These are phyloP conservation scores for Arabidopsis lyrata DNA, from an alignment of 441 rosid genomes.

Conservation along the genomic window DNA sequence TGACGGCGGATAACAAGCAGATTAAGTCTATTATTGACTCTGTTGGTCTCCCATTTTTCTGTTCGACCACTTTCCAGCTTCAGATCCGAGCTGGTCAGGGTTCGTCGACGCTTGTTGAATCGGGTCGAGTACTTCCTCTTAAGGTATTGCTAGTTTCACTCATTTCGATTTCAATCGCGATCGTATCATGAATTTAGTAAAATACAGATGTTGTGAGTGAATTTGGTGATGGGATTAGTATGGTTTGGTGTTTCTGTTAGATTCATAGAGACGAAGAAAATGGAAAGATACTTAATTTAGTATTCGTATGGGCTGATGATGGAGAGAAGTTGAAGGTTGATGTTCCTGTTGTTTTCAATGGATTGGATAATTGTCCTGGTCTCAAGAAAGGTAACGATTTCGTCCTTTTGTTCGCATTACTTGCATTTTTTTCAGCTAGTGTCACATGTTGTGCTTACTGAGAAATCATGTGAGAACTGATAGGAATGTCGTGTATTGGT, in stretches of 20 bases:
- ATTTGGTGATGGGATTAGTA: conserved; percentile 1
- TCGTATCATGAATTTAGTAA: background rate
- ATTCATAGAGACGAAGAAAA: conserved; percentile 81
- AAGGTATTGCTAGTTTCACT: conserved; percentile 52
- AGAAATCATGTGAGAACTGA: background rate
- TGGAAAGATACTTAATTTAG: conserved; percentile 83
- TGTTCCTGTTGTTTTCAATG: conserved; percentile 84
- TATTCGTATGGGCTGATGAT: conserved; percentile 88
- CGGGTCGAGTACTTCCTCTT: conserved; percentile 83
- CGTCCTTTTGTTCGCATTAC: background rate
- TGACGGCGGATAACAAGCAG: conserved; percentile 87
- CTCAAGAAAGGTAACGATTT: conserved; percentile 69
- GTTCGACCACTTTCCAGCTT: conserved; percentile 81
- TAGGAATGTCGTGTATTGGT: conserved; percentile 10
- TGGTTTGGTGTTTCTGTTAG: conserved; percentile 41
- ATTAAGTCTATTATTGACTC: conserved; percentile 73
- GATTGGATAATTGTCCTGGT: conserved; percentile 75
- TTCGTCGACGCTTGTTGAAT: conserved; percentile 75
- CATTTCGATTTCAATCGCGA: background rate
- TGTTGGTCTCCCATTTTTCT: conserved; percentile 74
- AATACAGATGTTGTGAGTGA: conserved; percentile 9
- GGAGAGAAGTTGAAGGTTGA: conserved; percentile 74
- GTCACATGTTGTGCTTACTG: conserved; percentile 5
- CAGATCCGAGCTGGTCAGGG: conserved; percentile 94
- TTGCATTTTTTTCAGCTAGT: background rate